Conservation (phyloP, 306 rosid genomes). For the Malus sieversii region DNA sequence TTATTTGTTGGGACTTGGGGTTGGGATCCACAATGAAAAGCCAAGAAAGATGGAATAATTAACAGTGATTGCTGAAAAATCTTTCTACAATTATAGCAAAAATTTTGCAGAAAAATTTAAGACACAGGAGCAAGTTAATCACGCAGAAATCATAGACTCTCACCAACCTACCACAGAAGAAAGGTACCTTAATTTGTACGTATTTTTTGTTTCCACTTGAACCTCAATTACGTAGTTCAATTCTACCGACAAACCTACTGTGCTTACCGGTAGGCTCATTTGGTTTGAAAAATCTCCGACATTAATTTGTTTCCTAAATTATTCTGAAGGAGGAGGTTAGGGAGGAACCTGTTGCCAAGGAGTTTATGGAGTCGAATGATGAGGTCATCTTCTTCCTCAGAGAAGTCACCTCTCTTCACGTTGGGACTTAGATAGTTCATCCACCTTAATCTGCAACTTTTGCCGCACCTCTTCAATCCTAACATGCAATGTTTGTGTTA, state of each 20-base stretch:
- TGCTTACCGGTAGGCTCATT: neutral
- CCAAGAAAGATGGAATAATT: neutral
- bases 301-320: neutral
- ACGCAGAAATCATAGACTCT: neutral
- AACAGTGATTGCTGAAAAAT: neutral
- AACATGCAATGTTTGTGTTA: neutral
- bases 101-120: neutral
- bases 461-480: conserved; percentile 59
- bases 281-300: neutral
- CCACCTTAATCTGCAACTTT: conserved; percentile 64
- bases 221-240: neutral
- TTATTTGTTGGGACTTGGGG: neutral
- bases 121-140: neutral
- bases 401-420: conserved; percentile 47
- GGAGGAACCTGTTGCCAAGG: conserved; percentile 43
- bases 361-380: conserved; percentile 58
- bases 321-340: neutral
- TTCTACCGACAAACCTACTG: too few species aligned
- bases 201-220: neutral
- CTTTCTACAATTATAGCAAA: neutral
- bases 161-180: neutral
- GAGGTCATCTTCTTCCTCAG: conserved; percentile 56
- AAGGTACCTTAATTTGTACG: neutral
- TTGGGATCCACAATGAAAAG: neutral
- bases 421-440: conserved; percentile 50